Evolutionary conservation across 2,329 filamentous ascomycete species (phyloP), one percentile per base, ranked within the genome.

Genomic region (Colletotrichum sp.): DNA sequence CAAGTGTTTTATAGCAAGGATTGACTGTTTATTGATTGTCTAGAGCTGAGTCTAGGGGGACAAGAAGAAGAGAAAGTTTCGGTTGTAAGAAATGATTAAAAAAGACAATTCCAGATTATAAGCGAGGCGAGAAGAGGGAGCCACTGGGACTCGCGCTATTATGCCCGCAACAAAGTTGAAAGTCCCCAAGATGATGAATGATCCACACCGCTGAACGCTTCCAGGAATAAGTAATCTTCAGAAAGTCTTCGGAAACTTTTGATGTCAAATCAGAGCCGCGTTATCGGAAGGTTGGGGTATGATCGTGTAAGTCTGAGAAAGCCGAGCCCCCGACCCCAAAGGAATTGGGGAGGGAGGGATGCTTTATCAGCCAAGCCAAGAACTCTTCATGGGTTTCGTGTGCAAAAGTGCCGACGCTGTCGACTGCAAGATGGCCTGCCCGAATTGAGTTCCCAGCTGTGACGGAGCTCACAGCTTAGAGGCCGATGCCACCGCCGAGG

Each of bases 11-110:
- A 24, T 28, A 64, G 9, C 39, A 76, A 76, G 18, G 71, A 76
- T 69, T 55, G 74, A 76, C 71, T 65, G 15, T 68, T 76, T 75
- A 64, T 74, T 71, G 9, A 66, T 66, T 64, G 30, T 63, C 59
- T 63, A 63, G 59, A 63, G 61, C 36, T 48, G 39, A 61, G 30
- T 65, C 43, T 59, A 63, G 59, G 65, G 60, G 59, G 36, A 55
- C 59, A 13, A 36, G 18, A 52, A 74, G 65, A 76, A 76, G 65
- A 30, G 59, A 76, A 76, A n/a, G 18, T 74, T 26, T 26, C 15
- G 24, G 18, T 59, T 59, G 15, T 67, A 59, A 72, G 32, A 55
- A 48, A 65, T 34, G 34, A 76, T 74, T 74, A 76, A 70, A 75
- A 73, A 60, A 69, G 43, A 52, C 43, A 21, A 69, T 68, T 72